phyloP scores from a whole-genome alignment of 768 basidiomycete genomes.

The Zangia roseola region DNA sequence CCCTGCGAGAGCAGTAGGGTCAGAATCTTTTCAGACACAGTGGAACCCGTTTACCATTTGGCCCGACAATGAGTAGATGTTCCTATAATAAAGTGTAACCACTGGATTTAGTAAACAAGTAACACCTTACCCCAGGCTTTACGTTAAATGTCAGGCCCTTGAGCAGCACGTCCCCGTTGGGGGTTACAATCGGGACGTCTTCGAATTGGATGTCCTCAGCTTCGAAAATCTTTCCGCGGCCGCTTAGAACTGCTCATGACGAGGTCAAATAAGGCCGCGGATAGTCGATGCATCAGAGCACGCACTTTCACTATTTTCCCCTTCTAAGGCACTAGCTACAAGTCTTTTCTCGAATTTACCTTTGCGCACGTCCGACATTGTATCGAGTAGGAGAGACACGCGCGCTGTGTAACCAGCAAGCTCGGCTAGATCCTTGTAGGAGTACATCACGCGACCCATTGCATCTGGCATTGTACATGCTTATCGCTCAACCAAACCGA shows the following conservation, averaged over 20 bases:
- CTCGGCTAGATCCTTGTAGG: constrained; percentile 95
- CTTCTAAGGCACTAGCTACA: constrained; percentile 69
- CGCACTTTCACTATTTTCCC: constrained; percentile 76
- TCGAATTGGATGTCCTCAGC: constrained; percentile 92
- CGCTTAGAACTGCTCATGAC: constrained; percentile 60
- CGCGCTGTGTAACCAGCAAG: constrained; percentile 94
- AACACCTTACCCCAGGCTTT: constrained; percentile 66
- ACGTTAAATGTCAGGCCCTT: constrained; percentile 84
- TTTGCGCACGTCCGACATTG: constrained; percentile 81
- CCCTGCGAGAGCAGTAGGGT: constrained; percentile 38
- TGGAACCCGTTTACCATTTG: constrained; percentile 63
- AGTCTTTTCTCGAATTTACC: constrained; percentile 89
- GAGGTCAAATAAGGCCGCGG: background rate
- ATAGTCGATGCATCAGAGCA: constrained; percentile 1
- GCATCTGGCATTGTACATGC: constrained; percentile 56
- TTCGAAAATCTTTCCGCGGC: constrained; percentile 76
- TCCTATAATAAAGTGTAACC: constrained; percentile 46
- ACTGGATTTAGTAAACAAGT: background rate
- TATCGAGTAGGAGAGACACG: constrained; percentile 84
- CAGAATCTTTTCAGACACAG: background rate
- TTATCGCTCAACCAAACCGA: background rate
- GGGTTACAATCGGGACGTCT: constrained; percentile 92
- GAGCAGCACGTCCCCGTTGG: constrained; percentile 91
- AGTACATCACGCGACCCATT: constrained; percentile 94
- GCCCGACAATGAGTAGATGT: constrained; percentile 91